These are phyloP conservation scores for Venturiaceae sp. DNA, from an alignment of 2,329 filamentous ascomycete species.

Conservation along the genomic window DNA sequence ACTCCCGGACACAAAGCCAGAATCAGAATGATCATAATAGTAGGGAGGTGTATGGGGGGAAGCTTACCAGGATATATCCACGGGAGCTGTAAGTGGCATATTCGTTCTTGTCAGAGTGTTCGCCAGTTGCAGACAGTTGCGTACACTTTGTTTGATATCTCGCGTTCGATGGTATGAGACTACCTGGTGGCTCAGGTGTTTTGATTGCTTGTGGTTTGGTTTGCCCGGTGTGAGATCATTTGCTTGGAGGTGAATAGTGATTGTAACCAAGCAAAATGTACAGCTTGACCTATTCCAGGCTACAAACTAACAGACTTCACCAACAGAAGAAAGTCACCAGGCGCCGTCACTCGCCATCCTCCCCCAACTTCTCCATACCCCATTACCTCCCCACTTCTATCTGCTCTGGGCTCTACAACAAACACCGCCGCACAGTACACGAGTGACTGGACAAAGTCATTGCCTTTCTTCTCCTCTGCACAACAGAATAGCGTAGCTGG, in stretches of 20 bases:
- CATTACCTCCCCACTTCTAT: conserved; percentile 9
- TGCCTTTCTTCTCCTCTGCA: conserved; percentile 8
- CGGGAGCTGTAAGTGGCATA: conserved; percentile 8
- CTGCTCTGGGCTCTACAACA: conserved; percentile 9
- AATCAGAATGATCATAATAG: conserved; percentile 1
- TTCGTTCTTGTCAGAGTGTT: neutral
- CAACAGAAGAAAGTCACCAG: conserved; percentile 5
- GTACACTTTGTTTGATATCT: neutral
- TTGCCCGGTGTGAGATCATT: neutral
- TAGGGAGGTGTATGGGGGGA: conserved; percentile 8
- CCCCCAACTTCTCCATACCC: conserved; percentile 5
- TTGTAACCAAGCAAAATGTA: neutral
- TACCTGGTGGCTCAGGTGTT: neutral
- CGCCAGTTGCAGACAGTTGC: neutral
- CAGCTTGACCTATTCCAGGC: neutral
- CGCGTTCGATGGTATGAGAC: neutral
- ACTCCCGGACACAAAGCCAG: neutral
- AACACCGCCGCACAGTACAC: conserved; percentile 10
- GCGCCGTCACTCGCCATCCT: conserved; percentile 2
- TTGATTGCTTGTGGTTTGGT: neutral
- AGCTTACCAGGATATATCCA: conserved; percentile 7
- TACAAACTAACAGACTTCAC: neutral
- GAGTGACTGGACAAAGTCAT: conserved; percentile 10
- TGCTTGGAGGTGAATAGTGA: neutral
- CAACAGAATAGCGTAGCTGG: conserved; percentile 3